phyloP scores from a whole-genome alignment of 2,329 filamentous ascomycete species.

The Acarospora socialis region DNA sequence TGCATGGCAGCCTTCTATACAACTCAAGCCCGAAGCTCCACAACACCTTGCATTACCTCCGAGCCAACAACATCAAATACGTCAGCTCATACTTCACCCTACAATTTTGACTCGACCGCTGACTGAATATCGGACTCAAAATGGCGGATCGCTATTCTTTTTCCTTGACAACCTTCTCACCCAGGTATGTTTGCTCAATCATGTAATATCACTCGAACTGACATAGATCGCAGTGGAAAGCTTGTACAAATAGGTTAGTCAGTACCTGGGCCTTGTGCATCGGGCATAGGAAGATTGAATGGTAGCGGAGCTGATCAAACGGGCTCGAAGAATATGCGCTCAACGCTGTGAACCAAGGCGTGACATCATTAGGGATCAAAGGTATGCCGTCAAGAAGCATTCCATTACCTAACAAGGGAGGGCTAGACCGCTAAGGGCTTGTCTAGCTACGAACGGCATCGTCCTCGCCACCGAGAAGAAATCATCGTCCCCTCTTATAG shows the following conservation, averaged over 20 bases:
- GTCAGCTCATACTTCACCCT: constrained; percentile 16
- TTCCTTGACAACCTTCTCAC: constrained; percentile 98
- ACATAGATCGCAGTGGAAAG: constrained; percentile 60
- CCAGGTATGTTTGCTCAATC: constrained; percentile 54
- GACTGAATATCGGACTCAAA: constrained; percentile 19
- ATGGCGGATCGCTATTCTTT: constrained; percentile 99
- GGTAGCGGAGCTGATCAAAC: constrained; percentile 14
- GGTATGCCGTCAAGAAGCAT: constrained; percentile 36
- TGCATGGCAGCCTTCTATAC: too few relatives aligned
- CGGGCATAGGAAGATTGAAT: constrained; percentile 10
- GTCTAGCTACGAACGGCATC: constrained; percentile 86
- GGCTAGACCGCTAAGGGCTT: constrained; percentile 3
- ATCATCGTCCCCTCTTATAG: constrained; percentile 92
- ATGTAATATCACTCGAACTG: constrained; percentile 24
- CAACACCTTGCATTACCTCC: too few relatives aligned
- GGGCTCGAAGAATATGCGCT: constrained; percentile 74
- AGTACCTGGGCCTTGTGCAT: constrained; percentile 1
- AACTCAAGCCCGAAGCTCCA: too few relatives aligned
- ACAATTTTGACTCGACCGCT: constrained; percentile 9
- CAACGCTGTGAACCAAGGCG: constrained; percentile 97
- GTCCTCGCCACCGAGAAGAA: constrained; percentile 99
- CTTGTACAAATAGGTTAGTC: constrained; percentile 87
- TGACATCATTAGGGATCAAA: constrained; percentile 97
- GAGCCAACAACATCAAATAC: too few relatives aligned
- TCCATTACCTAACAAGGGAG: constrained; percentile 4